phyloP scores from a whole-genome alignment of 2,329 filamentous ascomycete species.

The Gaeumannomyces tritici region DNA sequence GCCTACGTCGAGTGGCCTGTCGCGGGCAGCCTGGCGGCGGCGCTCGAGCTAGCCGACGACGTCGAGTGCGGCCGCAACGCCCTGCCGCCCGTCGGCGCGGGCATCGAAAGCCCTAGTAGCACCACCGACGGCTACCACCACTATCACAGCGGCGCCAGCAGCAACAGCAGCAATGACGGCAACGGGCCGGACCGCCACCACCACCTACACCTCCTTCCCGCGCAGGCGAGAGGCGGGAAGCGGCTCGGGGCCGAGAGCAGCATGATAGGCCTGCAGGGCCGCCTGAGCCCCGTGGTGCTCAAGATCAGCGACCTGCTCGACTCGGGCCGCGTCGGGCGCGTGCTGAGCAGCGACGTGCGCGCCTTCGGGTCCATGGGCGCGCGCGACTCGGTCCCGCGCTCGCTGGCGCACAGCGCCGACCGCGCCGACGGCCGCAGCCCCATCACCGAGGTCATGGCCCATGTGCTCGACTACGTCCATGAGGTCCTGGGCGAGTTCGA shows the following conservation, averaged over 20 bases:
- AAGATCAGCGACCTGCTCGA: slow-evolving; percentile 35
- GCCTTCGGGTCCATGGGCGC: slow-evolving; percentile 25
- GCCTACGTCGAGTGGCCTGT: slow-evolving; percentile 52
- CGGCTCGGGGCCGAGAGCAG: slow-evolving; percentile 18
- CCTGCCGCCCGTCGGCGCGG: not conserved
- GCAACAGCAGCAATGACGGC: not conserved
- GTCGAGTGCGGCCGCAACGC: not conserved
- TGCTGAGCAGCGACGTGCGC: slow-evolving; percentile 39
- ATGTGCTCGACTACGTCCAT: slow-evolving; percentile 37
- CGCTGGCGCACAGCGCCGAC: slow-evolving; percentile 37
- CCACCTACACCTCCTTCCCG: too few relatives aligned
- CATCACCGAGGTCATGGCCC: slow-evolving; percentile 31
- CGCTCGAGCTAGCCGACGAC: slow-evolving; percentile 27
- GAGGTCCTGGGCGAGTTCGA: slow-evolving; percentile 34
- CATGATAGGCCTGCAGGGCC: slow-evolving; percentile 42
- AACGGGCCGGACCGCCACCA: not conserved
- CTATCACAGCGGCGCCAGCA: not conserved
- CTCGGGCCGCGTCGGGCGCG: slow-evolving; percentile 35
- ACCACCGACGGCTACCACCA: not conserved
- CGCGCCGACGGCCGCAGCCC: slow-evolving; percentile 34
- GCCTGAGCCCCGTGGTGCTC: slow-evolving; percentile 29
- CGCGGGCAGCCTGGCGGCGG: slow-evolving; percentile 29
- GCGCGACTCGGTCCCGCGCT: slow-evolving; percentile 20
- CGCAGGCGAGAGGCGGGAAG: not conserved
- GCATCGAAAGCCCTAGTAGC: not conserved